Base-by-base conservation (phyloP, 768 basidiomycete species). In the Pisolithus microcarpus region DNA sequence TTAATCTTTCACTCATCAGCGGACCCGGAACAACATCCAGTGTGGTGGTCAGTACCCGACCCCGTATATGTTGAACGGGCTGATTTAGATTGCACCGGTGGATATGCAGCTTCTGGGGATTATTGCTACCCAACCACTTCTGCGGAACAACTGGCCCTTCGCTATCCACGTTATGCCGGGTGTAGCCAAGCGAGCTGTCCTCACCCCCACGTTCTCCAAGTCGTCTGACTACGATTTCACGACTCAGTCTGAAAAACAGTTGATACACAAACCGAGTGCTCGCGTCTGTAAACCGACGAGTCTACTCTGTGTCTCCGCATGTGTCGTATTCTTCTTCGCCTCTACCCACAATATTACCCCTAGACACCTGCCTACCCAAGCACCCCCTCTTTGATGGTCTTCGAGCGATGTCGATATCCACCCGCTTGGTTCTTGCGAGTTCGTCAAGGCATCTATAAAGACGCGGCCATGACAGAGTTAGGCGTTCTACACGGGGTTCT, bases 61-160 rank as follows among this genome's bases (percentile, higher is more conserved):
- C 26, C 26, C 26, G 26, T 7, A 5, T 26, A 26, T 26, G 1
- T 26, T 26, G 7, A 26, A 26, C 26, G 7, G 4, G 26, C 5
- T 26, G 26, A 26, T 7, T 26, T 26, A 26, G 26, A 26, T 26
- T 26, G 4, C 26, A 26, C 26, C 5, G 26, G 2, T 30, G 8
- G 30, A 30, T 0, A 51, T 26, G 26, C 26, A 26, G 26, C 7
- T 26, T 26, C 4, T 7, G 7, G 26, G 4, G 3, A 26, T 26
- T 5, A 26, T 26, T 26, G 26, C 26, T 26, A 26, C 26, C 26
- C 4, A 26, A 26, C 26, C 26, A 4, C 69, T 0, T 74, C 82
- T 46, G 79, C 78, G 19, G 89, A 93, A 65, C 78, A 73, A 38
- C 31, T 69, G 70, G 1, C 90, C 90, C 0, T 66, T 94, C n/a